phyloP scores from a whole-genome alignment of 345 rosid species.

The Camelina hispida region DNA sequence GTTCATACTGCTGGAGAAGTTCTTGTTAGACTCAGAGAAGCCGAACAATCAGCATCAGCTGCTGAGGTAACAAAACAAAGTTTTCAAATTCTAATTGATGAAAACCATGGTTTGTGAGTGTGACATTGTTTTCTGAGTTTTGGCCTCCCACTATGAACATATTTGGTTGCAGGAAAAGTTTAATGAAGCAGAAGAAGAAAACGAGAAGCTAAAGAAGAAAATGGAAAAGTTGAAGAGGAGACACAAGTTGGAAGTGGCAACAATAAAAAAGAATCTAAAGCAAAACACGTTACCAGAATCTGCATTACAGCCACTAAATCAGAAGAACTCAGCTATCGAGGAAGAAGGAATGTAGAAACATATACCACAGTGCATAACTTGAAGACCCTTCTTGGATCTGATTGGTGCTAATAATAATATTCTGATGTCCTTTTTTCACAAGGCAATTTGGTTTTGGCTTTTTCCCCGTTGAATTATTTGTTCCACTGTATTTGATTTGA shows the following conservation, averaged over 20 bases:
- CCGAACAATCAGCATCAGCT: constrained; percentile 78
- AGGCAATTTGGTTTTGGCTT: constrained; percentile 25
- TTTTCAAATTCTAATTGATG: not conserved
- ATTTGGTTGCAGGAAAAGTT: constrained; percentile 63
- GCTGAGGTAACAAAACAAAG: constrained; percentile 64
- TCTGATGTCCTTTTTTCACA: constrained; percentile 31
- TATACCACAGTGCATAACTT: constrained; percentile 28
- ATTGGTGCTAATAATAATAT: constrained; percentile 34
- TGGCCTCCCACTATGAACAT: constrained; percentile 6
- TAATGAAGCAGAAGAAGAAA: constrained; percentile 58
- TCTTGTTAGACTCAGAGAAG: constrained; percentile 88
- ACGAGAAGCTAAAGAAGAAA: constrained; percentile 87
- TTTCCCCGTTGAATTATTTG: not conserved
- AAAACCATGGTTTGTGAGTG: not conserved
- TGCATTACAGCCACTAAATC: constrained; percentile 65
- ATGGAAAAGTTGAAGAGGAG: constrained; percentile 83
- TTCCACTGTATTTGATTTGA: constrained; percentile 15
- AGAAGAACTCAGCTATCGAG: constrained; percentile 49
- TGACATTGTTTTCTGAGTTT: constrained; percentile 19
- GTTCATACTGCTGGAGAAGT: constrained; percentile 99
- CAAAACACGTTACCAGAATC: constrained; percentile 88
- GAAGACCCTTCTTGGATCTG: constrained; percentile 44
- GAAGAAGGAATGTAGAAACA: constrained; percentile 39
- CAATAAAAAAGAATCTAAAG: constrained; percentile 83
- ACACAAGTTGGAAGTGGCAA: constrained; percentile 88